These are phyloP conservation scores for Naganishia randhawae DNA, from an alignment of 768 basidiomycete genomes.

Conservation along the genomic window DNA sequence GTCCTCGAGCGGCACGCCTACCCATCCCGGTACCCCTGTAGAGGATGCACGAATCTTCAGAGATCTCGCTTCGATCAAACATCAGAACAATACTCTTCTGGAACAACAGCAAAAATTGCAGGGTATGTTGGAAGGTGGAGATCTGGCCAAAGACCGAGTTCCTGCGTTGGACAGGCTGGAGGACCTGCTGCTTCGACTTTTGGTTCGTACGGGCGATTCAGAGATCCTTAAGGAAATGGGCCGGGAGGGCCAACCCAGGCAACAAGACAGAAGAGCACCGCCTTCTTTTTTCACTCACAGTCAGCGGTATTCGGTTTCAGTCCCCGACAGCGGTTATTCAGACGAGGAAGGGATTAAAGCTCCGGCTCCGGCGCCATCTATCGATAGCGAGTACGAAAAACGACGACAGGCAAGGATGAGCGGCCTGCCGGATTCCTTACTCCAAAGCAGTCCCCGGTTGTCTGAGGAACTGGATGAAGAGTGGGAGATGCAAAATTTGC, in stretches of 20 bases:
- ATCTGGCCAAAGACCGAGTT: slow-evolving; percentile 31
- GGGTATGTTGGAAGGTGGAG: slow-evolving; percentile 58
- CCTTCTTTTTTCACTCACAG: background rate
- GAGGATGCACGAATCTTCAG: slow-evolving; percentile 55
- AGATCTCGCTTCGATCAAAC: slow-evolving; percentile 59
- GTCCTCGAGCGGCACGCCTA: slow-evolving; percentile 25
- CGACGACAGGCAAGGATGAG: slow-evolving; percentile 14
- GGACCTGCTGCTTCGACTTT: slow-evolving; percentile 57
- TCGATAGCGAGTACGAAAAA: slow-evolving; percentile 10
- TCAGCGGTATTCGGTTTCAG: background rate
- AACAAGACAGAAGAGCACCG: background rate
- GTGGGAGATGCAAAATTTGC: slow-evolving; percentile 42
- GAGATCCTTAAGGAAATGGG: slow-evolving; percentile 49
- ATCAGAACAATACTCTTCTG: slow-evolving; percentile 61
- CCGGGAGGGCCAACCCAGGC: background rate
- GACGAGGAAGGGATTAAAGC: slow-evolving; percentile 35
- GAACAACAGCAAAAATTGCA: slow-evolving; percentile 64
- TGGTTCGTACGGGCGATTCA: slow-evolving; percentile 53
- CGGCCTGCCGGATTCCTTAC: slow-evolving; percentile 22
- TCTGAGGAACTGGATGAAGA: slow-evolving; percentile 28
- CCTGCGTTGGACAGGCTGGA: slow-evolving; percentile 40
- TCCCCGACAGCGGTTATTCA: slow-evolving; percentile 33
- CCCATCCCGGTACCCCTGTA: slow-evolving; percentile 46
- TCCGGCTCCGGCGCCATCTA: slow-evolving; percentile 36
- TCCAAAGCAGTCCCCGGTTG: slow-evolving; percentile 3